phyloP scores from a whole-genome alignment of 2,329 filamentous ascomycete species.

The Samsoniella hepiali region DNA sequence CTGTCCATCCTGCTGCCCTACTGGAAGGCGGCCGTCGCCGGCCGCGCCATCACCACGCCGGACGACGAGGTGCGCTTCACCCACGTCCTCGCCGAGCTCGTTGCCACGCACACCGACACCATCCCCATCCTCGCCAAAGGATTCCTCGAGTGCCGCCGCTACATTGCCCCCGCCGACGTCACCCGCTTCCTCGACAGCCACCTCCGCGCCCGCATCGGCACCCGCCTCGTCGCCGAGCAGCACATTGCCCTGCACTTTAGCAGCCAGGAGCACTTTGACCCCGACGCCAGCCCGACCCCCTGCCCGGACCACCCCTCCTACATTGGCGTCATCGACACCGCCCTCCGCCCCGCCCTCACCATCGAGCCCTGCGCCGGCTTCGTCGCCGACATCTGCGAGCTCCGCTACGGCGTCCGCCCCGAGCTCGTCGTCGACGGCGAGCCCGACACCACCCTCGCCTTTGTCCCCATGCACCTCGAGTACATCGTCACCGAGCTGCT shows the following conservation, averaged over 20 bases:
- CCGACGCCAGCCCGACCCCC: constrained; percentile 46
- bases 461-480: constrained; percentile 92
- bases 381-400: constrained; percentile 93
- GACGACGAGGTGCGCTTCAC: constrained; percentile 91
- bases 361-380: constrained; percentile 83
- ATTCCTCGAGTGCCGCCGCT: constrained; percentile 89
- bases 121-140: constrained; percentile 89
- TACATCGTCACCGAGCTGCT: constrained; percentile 96
- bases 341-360: constrained; percentile 74
- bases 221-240: constrained; percentile 89
- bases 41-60: constrained; percentile 51
- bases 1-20: constrained; percentile 88
- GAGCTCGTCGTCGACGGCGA: constrained; percentile 79
- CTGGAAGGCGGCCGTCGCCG: constrained; percentile 46
- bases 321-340: constrained; percentile 94
- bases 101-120: constrained; percentile 89
- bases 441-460: constrained; percentile 83
- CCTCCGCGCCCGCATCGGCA: constrained; percentile 89
- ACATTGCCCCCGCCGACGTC: constrained; percentile 79
- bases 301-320: constrained; percentile 61
- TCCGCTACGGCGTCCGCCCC: constrained; percentile 89
- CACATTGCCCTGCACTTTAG: constrained; percentile 84
- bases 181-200: constrained; percentile 92
- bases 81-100: constrained; percentile 89
- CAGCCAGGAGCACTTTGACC: constrained; percentile 66